Evolutionary conservation across 345 rosid genomes (phyloP).

Genomic region (Eutrema japonicum): DNA sequence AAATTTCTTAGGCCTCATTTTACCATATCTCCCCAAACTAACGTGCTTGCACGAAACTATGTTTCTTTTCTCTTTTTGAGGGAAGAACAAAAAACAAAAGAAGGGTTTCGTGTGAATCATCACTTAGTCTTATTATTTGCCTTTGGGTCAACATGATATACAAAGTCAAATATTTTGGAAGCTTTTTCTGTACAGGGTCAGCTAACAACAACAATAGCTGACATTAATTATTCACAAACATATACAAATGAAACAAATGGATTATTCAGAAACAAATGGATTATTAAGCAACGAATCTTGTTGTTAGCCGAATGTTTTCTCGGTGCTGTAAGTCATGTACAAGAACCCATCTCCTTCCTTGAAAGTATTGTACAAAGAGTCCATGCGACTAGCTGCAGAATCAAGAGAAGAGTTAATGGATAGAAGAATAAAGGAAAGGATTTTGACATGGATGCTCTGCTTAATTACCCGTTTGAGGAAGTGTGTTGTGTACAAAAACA

Average conservation of each 20-base stretch:
- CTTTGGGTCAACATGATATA: slow-evolving; percentile 26
- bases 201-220: slow-evolving; percentile 37
- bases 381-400: slow-evolving; percentile 62
- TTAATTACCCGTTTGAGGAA: slow-evolving; percentile 73
- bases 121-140: slow-evolving; percentile 30
- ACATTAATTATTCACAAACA: slow-evolving; percentile 44
- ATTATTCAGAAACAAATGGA: slow-evolving; percentile 25
- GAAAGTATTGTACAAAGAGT: slow-evolving; percentile 58
- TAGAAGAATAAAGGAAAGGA: neutral
- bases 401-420: neutral
- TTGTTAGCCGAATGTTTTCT: slow-evolving; percentile 66
- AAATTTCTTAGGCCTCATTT: slow-evolving; percentile 22
- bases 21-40: slow-evolving; percentile 35
- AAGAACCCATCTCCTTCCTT: slow-evolving; percentile 77
- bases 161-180: slow-evolving; percentile 34
- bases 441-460: neutral
- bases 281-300: neutral
- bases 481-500: slow-evolving; percentile 67
- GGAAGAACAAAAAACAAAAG: neutral
- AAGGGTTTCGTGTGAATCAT: slow-evolving; percentile 40
- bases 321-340: slow-evolving; percentile 86
- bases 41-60: slow-evolving; percentile 40
- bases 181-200: slow-evolving; percentile 40
- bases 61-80: neutral
- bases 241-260: slow-evolving; percentile 40